Evolutionary conservation across 2,329 filamentous ascomycete genomes (phyloP), one percentile per base, ranked within the genome.

Genomic region (Biscogniauxia mediterranea): DNA sequence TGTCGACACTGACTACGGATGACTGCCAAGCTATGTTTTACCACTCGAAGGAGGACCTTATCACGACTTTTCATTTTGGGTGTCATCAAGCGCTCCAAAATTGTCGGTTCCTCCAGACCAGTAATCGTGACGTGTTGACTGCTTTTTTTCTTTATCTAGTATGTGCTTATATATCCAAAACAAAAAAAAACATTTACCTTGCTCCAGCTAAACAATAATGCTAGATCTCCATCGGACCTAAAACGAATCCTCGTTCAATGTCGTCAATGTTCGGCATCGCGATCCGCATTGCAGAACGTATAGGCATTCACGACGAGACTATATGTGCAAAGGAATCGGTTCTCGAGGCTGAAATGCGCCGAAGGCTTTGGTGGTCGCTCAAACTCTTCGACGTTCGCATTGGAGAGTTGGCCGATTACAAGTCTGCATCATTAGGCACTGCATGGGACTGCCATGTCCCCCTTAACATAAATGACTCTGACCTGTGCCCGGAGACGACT

Each of bases 331-430:
- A 63, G 21, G 69, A 58, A 20, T 64, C 62, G 4, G 57, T 66
- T 6, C 80, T 83, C 13, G 85, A 89, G 66, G 81, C 79, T 1
- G 86, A 89, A 71, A 80, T 88, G 76, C 81, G 85, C 13, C 81
- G 86, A 28, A 75, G 86, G 38, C 77, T 89, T 0, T 89, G 85
- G 85, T 89, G 85, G 86, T 77, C 83, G 0, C 72, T 89, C 0
- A 72, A 83, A 0, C 70, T 83, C 2, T 84, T 87, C 59, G 87
- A 89, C 66, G 71, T 73, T 53, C 84, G 86, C 17, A 78, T 86
- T 13, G 74, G 80, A 64, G 85, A 88, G 64, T 69, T 87, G 61
- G 70, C 79, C 1, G 75, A 80, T 26, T 74, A 69, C 49, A 75
- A 74, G 9, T 62, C 65, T 3, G 62, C 72, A 0, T 64, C 61